These are phyloP conservation scores for Leishmania aethiopica DNA, from an alignment of 208 protist genomes.

Conservation along the genomic window DNA sequence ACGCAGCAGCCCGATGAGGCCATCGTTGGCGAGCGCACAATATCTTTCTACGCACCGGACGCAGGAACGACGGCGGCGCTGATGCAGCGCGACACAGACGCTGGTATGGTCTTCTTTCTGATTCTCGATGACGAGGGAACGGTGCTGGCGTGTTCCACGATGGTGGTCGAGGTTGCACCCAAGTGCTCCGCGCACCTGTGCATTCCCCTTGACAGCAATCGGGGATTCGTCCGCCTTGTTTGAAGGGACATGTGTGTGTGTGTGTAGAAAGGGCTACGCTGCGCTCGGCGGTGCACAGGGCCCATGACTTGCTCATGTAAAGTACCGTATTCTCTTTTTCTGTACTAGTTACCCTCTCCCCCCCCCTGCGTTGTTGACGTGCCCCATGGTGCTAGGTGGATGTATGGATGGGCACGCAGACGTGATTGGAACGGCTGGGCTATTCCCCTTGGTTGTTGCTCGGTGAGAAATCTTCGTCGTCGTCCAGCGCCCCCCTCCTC, in stretches of 20 bases:
- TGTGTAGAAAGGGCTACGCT: background rate
- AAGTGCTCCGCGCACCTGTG: constrained; percentile 7
- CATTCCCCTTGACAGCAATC: constrained; percentile 22
- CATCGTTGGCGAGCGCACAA: constrained; percentile 27
- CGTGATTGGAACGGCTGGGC: background rate
- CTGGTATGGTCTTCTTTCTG: constrained; percentile 37
- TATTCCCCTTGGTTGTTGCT: no score
- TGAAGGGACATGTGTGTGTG: background rate
- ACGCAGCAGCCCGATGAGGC: constrained; percentile 20
- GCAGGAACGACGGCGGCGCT: constrained; percentile 2
- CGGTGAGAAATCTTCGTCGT: no score
- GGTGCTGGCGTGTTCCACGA: constrained; percentile 23
- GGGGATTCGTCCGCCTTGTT: constrained; percentile 30
- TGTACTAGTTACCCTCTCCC: background rate
- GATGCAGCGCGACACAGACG: constrained; percentile 9
- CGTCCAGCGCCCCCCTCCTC: background rate
- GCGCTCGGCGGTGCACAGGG: background rate
- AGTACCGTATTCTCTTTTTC: background rate
- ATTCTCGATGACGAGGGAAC: constrained; percentile 30
- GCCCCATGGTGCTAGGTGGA: no score
- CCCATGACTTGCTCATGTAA: constrained; percentile 3
- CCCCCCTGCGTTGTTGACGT: background rate
- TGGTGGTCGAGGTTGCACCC: constrained; percentile 11
- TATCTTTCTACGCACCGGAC: constrained; percentile 28
- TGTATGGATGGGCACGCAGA: background rate